Conservation (phyloP, 2,329 filamentous ascomycete species). For the Fusarium transvaalense region DNA sequence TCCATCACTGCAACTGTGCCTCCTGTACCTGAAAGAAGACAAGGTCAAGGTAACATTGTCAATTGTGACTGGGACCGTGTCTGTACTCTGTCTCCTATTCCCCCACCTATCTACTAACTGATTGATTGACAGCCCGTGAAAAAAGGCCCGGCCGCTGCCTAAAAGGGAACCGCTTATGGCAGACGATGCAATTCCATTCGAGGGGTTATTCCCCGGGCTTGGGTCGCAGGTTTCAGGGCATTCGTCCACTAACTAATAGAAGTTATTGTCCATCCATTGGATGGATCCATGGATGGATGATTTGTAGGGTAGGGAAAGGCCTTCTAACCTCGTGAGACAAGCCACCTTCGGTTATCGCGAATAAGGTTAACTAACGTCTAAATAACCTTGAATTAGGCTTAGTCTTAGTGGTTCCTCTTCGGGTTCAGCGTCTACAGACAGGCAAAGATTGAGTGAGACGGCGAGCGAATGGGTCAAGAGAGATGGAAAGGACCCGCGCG, state of each 20-base stretch:
- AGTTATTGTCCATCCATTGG: too few relatives aligned
- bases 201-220: constrained; percentile 28
- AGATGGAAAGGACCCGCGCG: background rate
- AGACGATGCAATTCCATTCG: constrained; percentile 17
- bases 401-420: constrained; percentile 1
- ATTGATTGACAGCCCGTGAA: background rate
- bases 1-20: constrained; percentile 7
- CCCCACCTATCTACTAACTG: background rate
- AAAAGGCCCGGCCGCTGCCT: constrained; percentile 7
- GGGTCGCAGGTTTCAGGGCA: constrained; percentile 19
- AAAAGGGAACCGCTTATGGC: background rate
- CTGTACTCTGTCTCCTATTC: background rate
- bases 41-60: background rate
- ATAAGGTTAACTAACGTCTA: constrained; percentile 17
- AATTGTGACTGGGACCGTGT: too few relatives aligned
- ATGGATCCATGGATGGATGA: too few relatives aligned
- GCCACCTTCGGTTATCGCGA: constrained; percentile 33
- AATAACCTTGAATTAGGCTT: constrained; percentile 19
- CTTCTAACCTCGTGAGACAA: constrained; percentile 23
- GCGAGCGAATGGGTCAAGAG: background rate
- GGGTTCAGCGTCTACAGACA: background rate
- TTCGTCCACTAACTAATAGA: too few relatives aligned
- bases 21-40: background rate
- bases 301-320: too few relatives aligned
- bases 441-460: too few relatives aligned